Base-by-base conservation (phyloP, 176 grass and related monocot genomes). In the Raddia guianensis region DNA sequence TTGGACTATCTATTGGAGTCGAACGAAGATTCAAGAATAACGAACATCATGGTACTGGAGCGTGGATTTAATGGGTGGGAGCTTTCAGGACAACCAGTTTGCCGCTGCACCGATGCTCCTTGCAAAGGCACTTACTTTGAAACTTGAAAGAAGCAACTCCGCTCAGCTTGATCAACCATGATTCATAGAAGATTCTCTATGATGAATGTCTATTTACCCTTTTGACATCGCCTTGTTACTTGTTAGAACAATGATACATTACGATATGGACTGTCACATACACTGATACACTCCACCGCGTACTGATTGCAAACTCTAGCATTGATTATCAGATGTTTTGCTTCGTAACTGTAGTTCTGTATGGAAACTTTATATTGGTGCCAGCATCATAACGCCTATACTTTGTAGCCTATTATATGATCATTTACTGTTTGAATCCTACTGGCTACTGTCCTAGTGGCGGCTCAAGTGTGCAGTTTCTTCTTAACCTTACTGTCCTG, bases 21-120 rank as follows among this genome's bases (percentile, higher is more conserved):
- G 10, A 88, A 97, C 15, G 80, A 90, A 84, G 89, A 89, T 82
- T 44, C 68, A 15, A 89, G 53, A 4, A 78, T 88, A 81, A 89
- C 86, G 44, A 92, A 87, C 9, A 73, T 97, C 66, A 73, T 97
- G 91, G 85, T 97, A 66, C 84, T 97, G 65, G 94, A 97, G 51
- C 85, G 58, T 69, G 94, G 94, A 14, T 94, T 85, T 49, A 89
- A 97, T 69, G 91, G 94, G 70, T 97, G 94, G 94, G 87, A 94
- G 54, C 35, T 32, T 89, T 89, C 85, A 21, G 91, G 91, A 21
- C 80, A 66, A 21, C 91, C 91, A 37, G 87, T 94, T 54, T 97
- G 91, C 78, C 70, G 54, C 49, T 97, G 95, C 83, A 88, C n/a
- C 8, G 80, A 86, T 49, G 73, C 69, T 68, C 80, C 74, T 49